These are phyloP conservation scores for Tricholomella constricta DNA, from an alignment of 768 basidiomycete genomes.

Conservation along the genomic window DNA sequence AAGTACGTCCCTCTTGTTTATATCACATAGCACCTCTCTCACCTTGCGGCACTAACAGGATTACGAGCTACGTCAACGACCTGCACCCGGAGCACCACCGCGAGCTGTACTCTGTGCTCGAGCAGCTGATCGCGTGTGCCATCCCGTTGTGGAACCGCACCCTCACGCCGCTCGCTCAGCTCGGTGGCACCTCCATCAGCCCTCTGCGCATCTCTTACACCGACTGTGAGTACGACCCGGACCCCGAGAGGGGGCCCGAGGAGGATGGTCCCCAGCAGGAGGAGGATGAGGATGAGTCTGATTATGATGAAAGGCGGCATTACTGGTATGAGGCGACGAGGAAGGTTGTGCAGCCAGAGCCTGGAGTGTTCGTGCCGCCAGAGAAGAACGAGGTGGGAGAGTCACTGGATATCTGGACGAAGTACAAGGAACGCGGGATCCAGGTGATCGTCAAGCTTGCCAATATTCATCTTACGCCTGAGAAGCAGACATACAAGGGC, in stretches of 20 bases:
- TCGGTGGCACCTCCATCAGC: neutral
- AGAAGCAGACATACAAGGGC: conserved; percentile 36
- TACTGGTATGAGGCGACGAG: conserved; percentile 11
- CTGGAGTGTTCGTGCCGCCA: conserved; percentile 12
- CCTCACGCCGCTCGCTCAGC: conserved; percentile 19
- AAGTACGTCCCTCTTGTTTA: conserved; percentile 5
- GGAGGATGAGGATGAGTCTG: conserved; percentile 21
- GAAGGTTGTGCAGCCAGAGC: conserved; percentile 15
- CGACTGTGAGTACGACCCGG: conserved; percentile 11
- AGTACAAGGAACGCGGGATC: conserved; percentile 18
- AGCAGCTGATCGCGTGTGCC: conserved; percentile 24
- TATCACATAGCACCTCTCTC: neutral
- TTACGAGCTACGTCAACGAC: conserved; percentile 41
- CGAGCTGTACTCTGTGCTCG: conserved; percentile 27
- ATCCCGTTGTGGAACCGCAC: conserved; percentile 33
- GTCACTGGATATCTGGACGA: conserved; percentile 9
- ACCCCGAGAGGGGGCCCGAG: conserved; percentile 6
- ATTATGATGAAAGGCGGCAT: conserved; percentile 14
- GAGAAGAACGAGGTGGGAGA: neutral
- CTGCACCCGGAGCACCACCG: conserved; percentile 30
- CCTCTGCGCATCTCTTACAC: conserved; percentile 13
- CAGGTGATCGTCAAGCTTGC: conserved; percentile 37
- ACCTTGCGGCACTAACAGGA: conserved; percentile 16
- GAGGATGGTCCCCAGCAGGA: conserved; percentile 16
- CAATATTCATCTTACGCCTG: conserved; percentile 36